Conservation (phyloP, 2,329 filamentous ascomycete species). For the Esteya vermicola region DNA sequence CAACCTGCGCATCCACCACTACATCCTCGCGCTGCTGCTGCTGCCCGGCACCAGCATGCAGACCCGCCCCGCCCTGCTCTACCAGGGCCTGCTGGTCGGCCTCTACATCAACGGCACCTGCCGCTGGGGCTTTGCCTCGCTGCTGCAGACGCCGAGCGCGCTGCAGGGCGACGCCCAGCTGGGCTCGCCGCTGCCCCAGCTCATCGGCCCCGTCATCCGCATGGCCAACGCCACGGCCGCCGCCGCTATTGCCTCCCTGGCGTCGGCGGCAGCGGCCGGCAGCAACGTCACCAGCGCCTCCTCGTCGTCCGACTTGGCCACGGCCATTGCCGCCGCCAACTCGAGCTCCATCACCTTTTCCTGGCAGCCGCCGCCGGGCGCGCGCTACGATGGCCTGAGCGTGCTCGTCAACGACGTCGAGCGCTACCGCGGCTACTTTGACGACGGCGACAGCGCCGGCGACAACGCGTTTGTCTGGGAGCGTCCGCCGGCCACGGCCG, state of each 20-base stretch:
- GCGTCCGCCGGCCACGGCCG: conserved; percentile 29
- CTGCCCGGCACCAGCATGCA: conserved; percentile 82
- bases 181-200: conserved; percentile 44
- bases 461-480: conserved; percentile 41
- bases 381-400: conserved; percentile 59
- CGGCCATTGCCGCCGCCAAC: conserved; percentile 16
- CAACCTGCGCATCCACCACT: conserved; percentile 84
- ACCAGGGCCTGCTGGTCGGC: conserved; percentile 79
- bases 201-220: conserved; percentile 32
- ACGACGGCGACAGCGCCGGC: conserved; percentile 25
- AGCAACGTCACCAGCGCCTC: neutral
- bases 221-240: conserved; percentile 13
- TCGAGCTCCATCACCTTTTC: conserved; percentile 53
- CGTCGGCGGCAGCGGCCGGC: neutral
- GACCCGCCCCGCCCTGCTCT: conserved; percentile 69
- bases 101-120: conserved; percentile 91
- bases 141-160: conserved; percentile 67
- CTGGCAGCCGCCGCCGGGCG: conserved; percentile 32
- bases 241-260: conserved; percentile 3
- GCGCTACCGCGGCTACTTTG: conserved; percentile 58
- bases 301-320: neutral
- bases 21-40: conserved; percentile 75
- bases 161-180: conserved; percentile 55
- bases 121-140: conserved; percentile 81
- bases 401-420: conserved; percentile 80